Evolutionary conservation across 2,329 filamentous ascomycete genomes (phyloP), one percentile per base, ranked within the genome.

Genomic region (Niveomyces coronatus): DNA sequence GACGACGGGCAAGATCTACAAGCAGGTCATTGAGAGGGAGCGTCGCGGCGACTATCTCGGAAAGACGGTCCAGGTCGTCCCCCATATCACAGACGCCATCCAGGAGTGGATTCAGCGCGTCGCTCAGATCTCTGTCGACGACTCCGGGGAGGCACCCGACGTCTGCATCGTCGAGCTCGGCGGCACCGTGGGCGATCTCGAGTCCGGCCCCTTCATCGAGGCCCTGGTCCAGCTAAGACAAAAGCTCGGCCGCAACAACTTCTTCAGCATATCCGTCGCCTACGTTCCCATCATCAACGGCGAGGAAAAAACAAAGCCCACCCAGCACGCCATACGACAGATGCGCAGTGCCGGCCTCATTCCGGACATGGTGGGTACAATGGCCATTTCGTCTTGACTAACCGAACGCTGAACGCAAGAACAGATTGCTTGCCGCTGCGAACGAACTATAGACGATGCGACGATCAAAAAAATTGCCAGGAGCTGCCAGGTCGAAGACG

Each of bases 291-390:
- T 47, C 8, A 52, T 50, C 19, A 48, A 71, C 41, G 71, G 72
- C 29, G 73, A 96, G 67, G 79, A 94, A 61, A 96, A 96, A 75
- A 96, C 88, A 9, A 96, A 96, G 66, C 91, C 91, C 0, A 98
- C 91, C 0, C 91, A 98, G 60, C 78, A 85, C 52, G 85, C 89
- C 18, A 86, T 96, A 52, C 81, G 81, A 54, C 77, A 83, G 51
- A 79, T 88, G 45, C 81, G 89, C 45, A 88, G 83, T 54, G 82
- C 84, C 45, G 87, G 87, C 54, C 62, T 85, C 39, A 74, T 70
- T 42, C 81, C 80, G 2, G 79, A 84, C 50, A 55, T 91, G 56
- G 77, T 82, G 63, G 42, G 64, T 52, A 15, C 13, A 13, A 9
- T 18, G 1, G 8, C 9, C 13, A 9, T 9, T 20, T 6, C 17